Percentiles rank a stretch among this genome's conserved stretches.
Conservation (phyloP, 306 rosid species). For the Cucumis cinereus region DNA sequence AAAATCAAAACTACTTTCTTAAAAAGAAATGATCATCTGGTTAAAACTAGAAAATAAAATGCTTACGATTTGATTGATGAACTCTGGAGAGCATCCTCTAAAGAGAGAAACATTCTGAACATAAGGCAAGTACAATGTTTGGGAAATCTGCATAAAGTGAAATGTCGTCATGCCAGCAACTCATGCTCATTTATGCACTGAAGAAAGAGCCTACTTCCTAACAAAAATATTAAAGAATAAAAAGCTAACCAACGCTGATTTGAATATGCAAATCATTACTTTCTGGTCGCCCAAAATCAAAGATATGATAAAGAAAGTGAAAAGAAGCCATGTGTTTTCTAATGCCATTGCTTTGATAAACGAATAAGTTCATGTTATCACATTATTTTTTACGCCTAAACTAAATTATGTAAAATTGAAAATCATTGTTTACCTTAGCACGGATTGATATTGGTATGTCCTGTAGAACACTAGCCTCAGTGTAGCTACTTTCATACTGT, state of each 20-base stretch:
- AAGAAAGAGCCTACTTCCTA: neutral
- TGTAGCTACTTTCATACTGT: slow-evolving; percentile 87
- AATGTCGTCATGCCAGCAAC: neutral
- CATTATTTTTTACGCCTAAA: neutral
- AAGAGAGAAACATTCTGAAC: slow-evolving; percentile 54
- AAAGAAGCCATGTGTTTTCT: neutral
- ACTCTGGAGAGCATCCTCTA: slow-evolving; percentile 69
- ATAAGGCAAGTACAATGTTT: slow-evolving; percentile 54
- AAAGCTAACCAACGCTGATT: neutral
- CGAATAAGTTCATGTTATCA: neutral
- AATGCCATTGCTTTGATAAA: neutral
- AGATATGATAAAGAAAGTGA: neutral
- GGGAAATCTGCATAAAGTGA: slow-evolving; percentile 55
- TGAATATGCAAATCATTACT: neutral
- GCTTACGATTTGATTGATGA: slow-evolving; percentile 89
- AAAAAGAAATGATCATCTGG: neutral
- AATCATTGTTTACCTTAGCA: slow-evolving; percentile 44
- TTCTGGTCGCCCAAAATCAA: neutral
- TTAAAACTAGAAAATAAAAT: neutral
- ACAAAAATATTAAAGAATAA: neutral
- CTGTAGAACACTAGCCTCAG: slow-evolving; percentile 65
- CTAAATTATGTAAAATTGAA: neutral
- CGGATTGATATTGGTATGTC: slow-evolving; percentile 85
- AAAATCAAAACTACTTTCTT: neutral
- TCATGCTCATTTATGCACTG: neutral